Base-by-base conservation (phyloP, 139 green algal genomes). In the Diplosphaera chodatii region DNA sequence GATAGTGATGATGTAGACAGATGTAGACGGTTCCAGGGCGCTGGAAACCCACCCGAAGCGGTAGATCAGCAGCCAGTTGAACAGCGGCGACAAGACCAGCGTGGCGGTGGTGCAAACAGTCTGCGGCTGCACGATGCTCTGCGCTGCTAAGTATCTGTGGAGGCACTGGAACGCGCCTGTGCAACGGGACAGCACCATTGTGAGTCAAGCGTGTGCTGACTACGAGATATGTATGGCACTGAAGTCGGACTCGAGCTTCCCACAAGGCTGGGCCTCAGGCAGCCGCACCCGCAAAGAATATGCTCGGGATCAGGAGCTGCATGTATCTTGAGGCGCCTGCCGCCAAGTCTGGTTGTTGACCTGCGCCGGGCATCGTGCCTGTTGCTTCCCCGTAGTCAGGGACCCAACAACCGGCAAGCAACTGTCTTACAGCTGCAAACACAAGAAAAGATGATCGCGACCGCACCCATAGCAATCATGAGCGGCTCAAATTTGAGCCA, bases 81-180 rank as follows among this genome's bases (percentile, higher is more conserved):
- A 68, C 2, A 74, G 40, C 0, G 69, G 55, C 10, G 78, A 33
- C 6, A 77, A 16, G 27, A 41, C 16, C 13, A 75, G 41, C 4
- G 67, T 59, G 0, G 72, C 32, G 25, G 75, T 37, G 4, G 78
- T 59, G 13, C 65, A 66, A 0, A 80, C 59, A 4, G 78, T 87
- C 40, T 78, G 64, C 0, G 86, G 79, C 3, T 76, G 23, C 10
- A 92, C 83, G 16, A 86, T 68, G 21, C 74, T 73, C 81, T 92
- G 87, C 10, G 77, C 70, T 22, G 74, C 48, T 4, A 90, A 76
- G 66, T 88, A 90, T 4, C 78, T 73, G n/a, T 75, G 75, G 2
- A 85, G 37, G 63, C 74, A 82, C 55, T 84, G 76, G 25, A 72
- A 74, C 3, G 48, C 48, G 25, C 48, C 48, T 59, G 37, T 13